Evolutionary conservation across 2,329 filamentous ascomycete genomes (phyloP), one percentile per base, ranked within the genome.

Genomic region (Fusarium drepaniforme): DNA sequence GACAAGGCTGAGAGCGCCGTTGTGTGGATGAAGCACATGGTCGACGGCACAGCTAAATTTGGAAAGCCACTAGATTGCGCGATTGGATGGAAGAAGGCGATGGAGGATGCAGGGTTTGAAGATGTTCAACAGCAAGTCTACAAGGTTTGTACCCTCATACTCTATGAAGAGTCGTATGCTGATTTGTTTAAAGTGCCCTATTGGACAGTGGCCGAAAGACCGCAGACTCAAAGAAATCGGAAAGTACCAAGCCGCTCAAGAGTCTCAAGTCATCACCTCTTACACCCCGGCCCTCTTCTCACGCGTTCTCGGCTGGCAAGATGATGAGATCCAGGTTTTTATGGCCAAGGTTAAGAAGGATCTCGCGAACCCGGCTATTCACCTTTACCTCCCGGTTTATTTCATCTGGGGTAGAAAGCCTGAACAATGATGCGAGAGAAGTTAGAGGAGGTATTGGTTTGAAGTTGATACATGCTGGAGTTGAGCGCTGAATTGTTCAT

Each of bases 361-460:
- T 18, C 58, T 78, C 8, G 58, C 61, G 8, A 62, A 76, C 15
- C 71, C 76, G 3, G 18, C 46, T 8, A 67, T 73, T 12, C 77
- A 78, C 11, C 67, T 78, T 1, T 78, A 78, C 53, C 67, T 75
- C 4, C 75, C 77, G 0, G 68, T 75, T 0, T 68, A 75, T 15
- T 77, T 78, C 30, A 68, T 78, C 16, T 78, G 76, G 75, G 77
- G 77, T 3, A 74, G 38, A 12, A 75, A 74, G 49, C 66, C 73
- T 1, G 28, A 65, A 3, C 15, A 49, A 16, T 8, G 21, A 33
- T n/a, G 18, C 12, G 28, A 33, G 11, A 13, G 11, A 7, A 15
- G 11, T 18, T 15, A 56, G 25, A 33, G 2, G 18, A 33, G 12
- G 28, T 13, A 15, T 4, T 56, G 7, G 1, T 12, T 30, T 13